Evolutionary conservation across 2,329 filamentous ascomycete genomes (phyloP).

Genomic region (Fusarium mexicanum): DNA sequence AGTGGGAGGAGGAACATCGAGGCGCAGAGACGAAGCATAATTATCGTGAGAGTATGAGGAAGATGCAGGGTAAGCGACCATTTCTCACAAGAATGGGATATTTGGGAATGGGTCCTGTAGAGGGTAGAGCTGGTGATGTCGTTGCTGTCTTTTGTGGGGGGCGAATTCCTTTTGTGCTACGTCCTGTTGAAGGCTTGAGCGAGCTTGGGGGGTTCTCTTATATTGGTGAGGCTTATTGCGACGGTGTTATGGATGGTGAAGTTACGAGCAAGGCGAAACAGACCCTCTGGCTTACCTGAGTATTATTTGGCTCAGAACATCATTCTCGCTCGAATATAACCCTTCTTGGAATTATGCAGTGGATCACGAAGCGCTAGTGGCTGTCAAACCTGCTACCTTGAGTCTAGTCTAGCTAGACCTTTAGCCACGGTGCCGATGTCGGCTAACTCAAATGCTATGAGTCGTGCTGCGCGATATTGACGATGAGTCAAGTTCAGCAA

Average conservation of each 20-base stretch:
- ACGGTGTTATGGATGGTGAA: background rate
- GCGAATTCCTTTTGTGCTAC: background rate
- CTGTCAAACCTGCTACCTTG: background rate
- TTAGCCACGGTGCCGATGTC: background rate
- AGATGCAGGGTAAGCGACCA: background rate
- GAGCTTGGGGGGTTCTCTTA: rapidly evolving
- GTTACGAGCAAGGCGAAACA: rapidly evolving
- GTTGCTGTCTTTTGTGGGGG: background rate
- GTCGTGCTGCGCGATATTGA: background rate
- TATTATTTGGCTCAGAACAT: rapidly evolving
- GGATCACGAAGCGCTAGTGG: background rate
- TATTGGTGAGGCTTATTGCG: background rate
- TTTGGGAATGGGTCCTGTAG: background rate
- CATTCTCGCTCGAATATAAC: background rate
- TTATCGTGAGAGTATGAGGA: background rate
- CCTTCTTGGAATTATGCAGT: rapidly evolving
- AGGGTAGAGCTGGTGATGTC: background rate
- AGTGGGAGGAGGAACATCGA: background rate
- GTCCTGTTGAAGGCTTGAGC: background rate
- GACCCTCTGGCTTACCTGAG: background rate
- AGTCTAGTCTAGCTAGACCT: background rate
- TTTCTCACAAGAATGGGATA: background rate
- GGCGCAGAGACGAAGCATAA: background rate
- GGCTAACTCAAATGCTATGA: background rate
- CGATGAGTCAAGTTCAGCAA: background rate